Evolutionary conservation across 306 rosid genomes (phyloP).

Genomic region (Dalbergia oliveri): DNA sequence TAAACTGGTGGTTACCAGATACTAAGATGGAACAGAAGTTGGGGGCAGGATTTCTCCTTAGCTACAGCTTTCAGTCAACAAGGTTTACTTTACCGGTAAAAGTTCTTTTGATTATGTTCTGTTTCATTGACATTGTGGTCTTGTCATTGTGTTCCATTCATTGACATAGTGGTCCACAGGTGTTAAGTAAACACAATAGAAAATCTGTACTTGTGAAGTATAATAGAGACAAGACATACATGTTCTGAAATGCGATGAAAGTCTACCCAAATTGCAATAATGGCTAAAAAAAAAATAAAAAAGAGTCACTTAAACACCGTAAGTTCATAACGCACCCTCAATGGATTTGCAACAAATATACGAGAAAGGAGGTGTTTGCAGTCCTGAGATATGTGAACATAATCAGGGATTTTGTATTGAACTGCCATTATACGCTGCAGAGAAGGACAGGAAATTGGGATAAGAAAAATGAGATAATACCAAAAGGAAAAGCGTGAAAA

Average conservation of each 20-base stretch:
- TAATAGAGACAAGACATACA: background rate
- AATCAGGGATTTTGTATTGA: conserved; percentile 81
- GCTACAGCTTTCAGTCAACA: conserved; percentile 23
- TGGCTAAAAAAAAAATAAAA: background rate
- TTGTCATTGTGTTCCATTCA: background rate
- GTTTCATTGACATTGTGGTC: no score
- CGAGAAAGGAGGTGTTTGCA: conserved; percentile 76
- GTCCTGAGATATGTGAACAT: conserved; percentile 80
- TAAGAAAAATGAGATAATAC: conserved; percentile 35
- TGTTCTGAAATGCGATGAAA: conserved; percentile 7
- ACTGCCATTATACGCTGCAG: conserved; percentile 77
- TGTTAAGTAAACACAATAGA: background rate
- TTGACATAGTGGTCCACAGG: conserved; percentile 12
- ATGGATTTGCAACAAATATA: conserved; percentile 69
- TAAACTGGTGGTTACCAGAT: background rate
- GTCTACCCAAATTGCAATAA: conserved; percentile 14
- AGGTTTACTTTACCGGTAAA: conserved; percentile 20
- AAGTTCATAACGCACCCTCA: conserved; percentile 56
- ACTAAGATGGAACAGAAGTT: background rate
- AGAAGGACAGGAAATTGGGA: conserved; percentile 19
- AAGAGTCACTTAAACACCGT: conserved; percentile 12
- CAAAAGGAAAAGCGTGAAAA: conserved; percentile 16
- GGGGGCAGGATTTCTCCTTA: conserved; percentile 5
- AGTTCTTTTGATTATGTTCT: background rate
- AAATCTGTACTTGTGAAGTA: conserved; percentile 1